Base-by-base conservation (phyloP, 768 basidiomycete species). In the Austroboletus eburneus region DNA sequence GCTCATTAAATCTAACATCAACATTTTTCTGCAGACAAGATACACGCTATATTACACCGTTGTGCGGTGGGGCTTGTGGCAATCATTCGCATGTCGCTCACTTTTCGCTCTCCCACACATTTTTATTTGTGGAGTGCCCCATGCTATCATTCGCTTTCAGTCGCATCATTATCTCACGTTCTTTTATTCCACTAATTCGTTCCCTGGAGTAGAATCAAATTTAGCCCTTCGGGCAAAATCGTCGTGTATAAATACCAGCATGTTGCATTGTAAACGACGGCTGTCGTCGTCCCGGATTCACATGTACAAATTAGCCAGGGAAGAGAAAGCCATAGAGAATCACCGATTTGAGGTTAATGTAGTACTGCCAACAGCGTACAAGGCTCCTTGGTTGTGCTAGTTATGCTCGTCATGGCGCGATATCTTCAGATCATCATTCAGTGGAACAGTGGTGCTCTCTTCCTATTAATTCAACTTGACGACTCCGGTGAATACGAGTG, bases 51-150 rank as follows among this genome's bases (percentile, higher is more conserved):
- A 41, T 24, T 54, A 51, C 27, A 27, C 54, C 10, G 30, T 39
- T 18, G 56, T 45, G 21, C 52, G 54, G 50, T 56, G 22, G 42
- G 24, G 16, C 38, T 2, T 42, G n/a, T 17, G 21, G 23, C 38
- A n/a, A 5, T 12, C 16, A 30, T 9, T 3, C 34, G 18, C 32
- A 25, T 49, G 13, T 29, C 27, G 29, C 33, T 17, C n/a, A 39
- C 43, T 20, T 22, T 33, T 33, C 9, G 13, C 29, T 29, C 8
- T 40, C n/a, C n/a, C n/a, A n/a, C 39, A 42, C 32, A 16, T 33
- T 7, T 39, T 14, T 22, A 30, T 42, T 38, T 13, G 12, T 38
- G 25, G 10, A 17, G 9, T 45, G 14, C n/a, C 29, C 20, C 34
- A 29, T 40, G 33, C 22, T 46, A 32, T 55, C 36, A 14, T 42